These are phyloP conservation scores for Orbilia blumenaviensis DNA, from an alignment of 2,329 filamentous ascomycete species.

Conservation along the genomic window DNA sequence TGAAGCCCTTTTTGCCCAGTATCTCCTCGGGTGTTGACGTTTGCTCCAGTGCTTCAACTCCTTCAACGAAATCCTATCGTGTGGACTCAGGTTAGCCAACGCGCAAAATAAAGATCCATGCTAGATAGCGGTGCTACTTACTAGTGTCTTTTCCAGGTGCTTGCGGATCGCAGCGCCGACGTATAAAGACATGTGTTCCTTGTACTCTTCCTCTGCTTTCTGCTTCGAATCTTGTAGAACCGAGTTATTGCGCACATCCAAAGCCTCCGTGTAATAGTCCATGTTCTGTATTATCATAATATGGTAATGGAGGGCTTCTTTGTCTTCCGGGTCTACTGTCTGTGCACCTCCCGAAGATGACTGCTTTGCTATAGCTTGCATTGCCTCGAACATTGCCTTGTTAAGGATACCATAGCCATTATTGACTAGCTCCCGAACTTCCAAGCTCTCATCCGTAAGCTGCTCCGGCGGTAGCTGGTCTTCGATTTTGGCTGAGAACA, in stretches of 20 bases:
- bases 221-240: slow-evolving; percentile 84
- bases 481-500: slow-evolving; percentile 57
- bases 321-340: slow-evolving; percentile 78
- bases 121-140: slow-evolving; percentile 57
- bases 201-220: slow-evolving; percentile 78
- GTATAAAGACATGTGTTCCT: slow-evolving; percentile 87
- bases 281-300: slow-evolving; percentile 98
- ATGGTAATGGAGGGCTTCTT: slow-evolving; percentile 96
- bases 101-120: slow-evolving; percentile 56
- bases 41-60: slow-evolving; percentile 77
- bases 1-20: slow-evolving; percentile 82
- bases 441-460: slow-evolving; percentile 66
- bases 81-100: not conserved
- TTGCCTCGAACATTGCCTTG: slow-evolving; percentile 94
- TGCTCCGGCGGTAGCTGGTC: slow-evolving; percentile 56
- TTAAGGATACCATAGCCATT: slow-evolving; percentile 88
- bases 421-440: slow-evolving; percentile 81
- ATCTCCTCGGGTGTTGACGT: slow-evolving; percentile 70
- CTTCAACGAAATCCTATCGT: slow-evolving; percentile 82
- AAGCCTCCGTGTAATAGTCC: slow-evolving; percentile 95
- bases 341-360: slow-evolving; percentile 62
- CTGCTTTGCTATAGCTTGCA: slow-evolving; percentile 90
- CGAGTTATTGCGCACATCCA: slow-evolving; percentile 76
- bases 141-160: slow-evolving; percentile 84
- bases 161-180: slow-evolving; percentile 86